Percentiles rank a stretch among this genome's conserved stretches.
phyloP scores from a whole-genome alignment of 75 land plant genomes.

The Pinus tabuliformis region DNA sequence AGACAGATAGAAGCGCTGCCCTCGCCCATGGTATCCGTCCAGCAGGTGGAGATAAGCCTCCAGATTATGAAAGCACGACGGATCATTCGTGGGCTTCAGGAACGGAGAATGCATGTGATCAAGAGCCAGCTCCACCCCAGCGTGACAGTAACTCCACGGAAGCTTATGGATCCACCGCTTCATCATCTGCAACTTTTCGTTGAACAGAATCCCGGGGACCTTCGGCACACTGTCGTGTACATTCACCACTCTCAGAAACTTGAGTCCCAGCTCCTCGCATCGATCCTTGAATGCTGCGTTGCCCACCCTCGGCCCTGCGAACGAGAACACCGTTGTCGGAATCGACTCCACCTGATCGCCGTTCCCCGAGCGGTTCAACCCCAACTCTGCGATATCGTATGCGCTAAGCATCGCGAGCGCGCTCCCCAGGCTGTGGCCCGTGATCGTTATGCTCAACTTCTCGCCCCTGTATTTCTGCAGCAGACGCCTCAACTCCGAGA shows the following conservation, averaged over 20 bases:
- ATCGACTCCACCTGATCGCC: conserved; percentile 7
- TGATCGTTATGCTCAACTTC: conserved; percentile 55
- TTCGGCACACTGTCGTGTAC: conserved; percentile 59
- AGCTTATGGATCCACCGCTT: conserved; percentile 20
- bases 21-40: conserved; percentile 53
- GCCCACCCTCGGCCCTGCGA: conserved; percentile 63
- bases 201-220: conserved; percentile 48
- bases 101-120: conserved; percentile 56
- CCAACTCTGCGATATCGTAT: conserved; percentile 63
- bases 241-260: conserved; percentile 68
- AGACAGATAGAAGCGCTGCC: conserved; percentile 37
- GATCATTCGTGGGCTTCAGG: conserved; percentile 37
- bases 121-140: conserved; percentile 57
- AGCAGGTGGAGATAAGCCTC: conserved; percentile 14
- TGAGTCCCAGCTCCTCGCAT: conserved; percentile 51
- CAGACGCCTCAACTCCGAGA: conserved; percentile 37
- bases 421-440: conserved; percentile 81
- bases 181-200: conserved; percentile 23
- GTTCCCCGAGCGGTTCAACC: too few species aligned
- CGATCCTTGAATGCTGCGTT: conserved; percentile 47
- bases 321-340: conserved; percentile 55
- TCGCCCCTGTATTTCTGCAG: conserved; percentile 38
- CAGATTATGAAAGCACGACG: conserved; percentile 11
- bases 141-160: conserved; percentile 69
- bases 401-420: conserved; percentile 68